phyloP scores from a whole-genome alignment of 140 eudicot species.

The Erigeron philadelphicus region DNA sequence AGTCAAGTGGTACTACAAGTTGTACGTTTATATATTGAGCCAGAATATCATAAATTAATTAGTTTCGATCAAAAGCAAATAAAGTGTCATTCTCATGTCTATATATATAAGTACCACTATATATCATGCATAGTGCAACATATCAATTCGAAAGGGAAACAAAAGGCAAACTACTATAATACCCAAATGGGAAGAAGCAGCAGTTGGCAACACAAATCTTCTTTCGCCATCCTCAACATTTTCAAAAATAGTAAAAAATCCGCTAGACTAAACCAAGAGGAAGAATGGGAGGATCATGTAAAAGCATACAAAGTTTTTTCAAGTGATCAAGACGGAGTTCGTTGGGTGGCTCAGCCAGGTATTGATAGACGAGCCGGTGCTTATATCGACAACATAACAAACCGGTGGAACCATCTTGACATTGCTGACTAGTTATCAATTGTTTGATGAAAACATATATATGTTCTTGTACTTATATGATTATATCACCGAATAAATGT shows the following conservation, averaged over 20 bases:
- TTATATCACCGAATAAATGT: no score
- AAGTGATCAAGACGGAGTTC: constrained; percentile 43
- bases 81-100: not conserved
- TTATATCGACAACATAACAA: constrained; percentile 31
- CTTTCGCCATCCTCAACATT: constrained; percentile 27
- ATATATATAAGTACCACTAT: not conserved
- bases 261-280: constrained; percentile 23
- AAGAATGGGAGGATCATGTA: constrained; percentile 26
- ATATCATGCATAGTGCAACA: not conserved
- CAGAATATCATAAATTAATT: not conserved
- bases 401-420: constrained; percentile 35
- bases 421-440: constrained; percentile 16
- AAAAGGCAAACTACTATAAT: not conserved
- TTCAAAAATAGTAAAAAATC: constrained; percentile 32
- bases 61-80: not conserved
- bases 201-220: constrained; percentile 22
- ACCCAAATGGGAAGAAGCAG: constrained; percentile 30
- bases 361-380: constrained; percentile 40
- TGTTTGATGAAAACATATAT: no score
- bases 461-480: no score
- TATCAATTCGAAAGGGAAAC: not conserved
- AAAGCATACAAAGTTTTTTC: constrained; percentile 37
- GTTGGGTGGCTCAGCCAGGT: constrained; percentile 43
- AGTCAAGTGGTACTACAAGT: not conserved
- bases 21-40: not conserved